phyloP scores from a whole-genome alignment of 1,284 basidiomycete species.

The Irpex sp. region DNA sequence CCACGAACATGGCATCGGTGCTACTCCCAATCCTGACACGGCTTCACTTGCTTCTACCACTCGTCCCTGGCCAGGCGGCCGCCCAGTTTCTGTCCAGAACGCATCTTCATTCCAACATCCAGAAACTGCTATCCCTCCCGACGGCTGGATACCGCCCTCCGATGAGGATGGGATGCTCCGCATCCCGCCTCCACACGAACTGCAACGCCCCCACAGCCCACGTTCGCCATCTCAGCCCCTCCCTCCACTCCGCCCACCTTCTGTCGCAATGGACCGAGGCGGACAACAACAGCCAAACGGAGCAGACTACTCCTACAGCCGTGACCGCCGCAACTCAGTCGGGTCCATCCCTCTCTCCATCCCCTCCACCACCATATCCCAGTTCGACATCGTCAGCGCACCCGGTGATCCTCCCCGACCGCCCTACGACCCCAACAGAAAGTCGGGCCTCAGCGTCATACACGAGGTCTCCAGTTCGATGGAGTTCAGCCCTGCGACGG shows the following conservation, averaged over 20 bases:
- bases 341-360: slow-evolving; percentile 22
- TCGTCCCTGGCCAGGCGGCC: slow-evolving; percentile 8
- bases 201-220: slow-evolving; percentile 13
- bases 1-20: slow-evolving; percentile 21
- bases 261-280: background rate
- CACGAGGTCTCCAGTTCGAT: slow-evolving; percentile 32
- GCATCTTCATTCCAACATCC: slow-evolving; percentile 16
- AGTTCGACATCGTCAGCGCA: slow-evolving; percentile 31
- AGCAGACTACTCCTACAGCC: slow-evolving; percentile 17
- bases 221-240: slow-evolving; percentile 8
- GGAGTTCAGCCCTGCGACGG: slow-evolving; percentile 23
- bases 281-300: background rate
- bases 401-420: slow-evolving; percentile 26
- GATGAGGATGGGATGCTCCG: slow-evolving; percentile 16
- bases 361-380: slow-evolving; percentile 32
- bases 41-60: slow-evolving; percentile 14
- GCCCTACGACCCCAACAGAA: slow-evolving; percentile 14
- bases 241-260: slow-evolving; percentile 7
- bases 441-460: slow-evolving; percentile 32
- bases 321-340: background rate
- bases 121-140: slow-evolving; percentile 17
- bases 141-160: slow-evolving; percentile 22
- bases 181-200: slow-evolving; percentile 24
- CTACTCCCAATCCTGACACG: slow-evolving; percentile 18
- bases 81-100: slow-evolving; percentile 16